These are phyloP conservation scores for Stenocarpella maydis DNA, from an alignment of 2,329 filamentous ascomycete species.

Conservation along the genomic window DNA sequence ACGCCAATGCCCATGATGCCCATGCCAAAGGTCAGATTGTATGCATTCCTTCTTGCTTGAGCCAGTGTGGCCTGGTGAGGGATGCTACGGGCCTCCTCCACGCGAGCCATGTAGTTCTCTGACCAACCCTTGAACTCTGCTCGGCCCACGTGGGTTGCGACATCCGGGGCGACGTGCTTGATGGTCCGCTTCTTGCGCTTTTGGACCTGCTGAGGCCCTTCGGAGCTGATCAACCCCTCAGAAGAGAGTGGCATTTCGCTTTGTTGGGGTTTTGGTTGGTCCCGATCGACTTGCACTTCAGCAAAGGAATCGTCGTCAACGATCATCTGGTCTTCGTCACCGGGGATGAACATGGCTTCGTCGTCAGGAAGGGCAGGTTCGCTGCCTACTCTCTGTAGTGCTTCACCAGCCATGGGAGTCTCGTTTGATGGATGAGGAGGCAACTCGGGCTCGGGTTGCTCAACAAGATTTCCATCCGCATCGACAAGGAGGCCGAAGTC, in stretches of 20 bases:
- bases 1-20: constrained; percentile 50
- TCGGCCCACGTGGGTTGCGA: constrained; percentile 47
- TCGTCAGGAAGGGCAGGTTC: constrained; percentile 26
- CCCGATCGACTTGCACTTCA: constrained; percentile 31
- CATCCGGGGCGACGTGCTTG: constrained; percentile 42
- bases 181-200: constrained; percentile 38
- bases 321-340: constrained; percentile 47
- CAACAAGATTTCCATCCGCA: constrained; percentile 58
- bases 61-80: constrained; percentile 40
- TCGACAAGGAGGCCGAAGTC: constrained; percentile 60
- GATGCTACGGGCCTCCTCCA: constrained; percentile 49
- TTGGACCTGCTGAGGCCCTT: constrained; percentile 9
- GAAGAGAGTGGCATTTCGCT: constrained; percentile 16
- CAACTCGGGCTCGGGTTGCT: constrained; percentile 56
- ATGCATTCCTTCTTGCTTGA: constrained; percentile 54
- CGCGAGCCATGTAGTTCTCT: constrained; percentile 60
- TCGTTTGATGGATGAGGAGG: constrained; percentile 48
- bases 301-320: constrained; percentile 46
- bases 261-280: neutral
- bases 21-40: constrained; percentile 49
- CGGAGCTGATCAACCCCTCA: constrained; percentile 27
- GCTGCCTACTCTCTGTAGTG: constrained; percentile 14
- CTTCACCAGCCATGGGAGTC: neutral
- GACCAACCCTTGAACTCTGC: constrained; percentile 52
- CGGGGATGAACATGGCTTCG: constrained; percentile 26